Evolutionary conservation across 331 rosid genomes (phyloP), one percentile per base, ranked within the genome.

Genomic region (Malus hybrid): DNA sequence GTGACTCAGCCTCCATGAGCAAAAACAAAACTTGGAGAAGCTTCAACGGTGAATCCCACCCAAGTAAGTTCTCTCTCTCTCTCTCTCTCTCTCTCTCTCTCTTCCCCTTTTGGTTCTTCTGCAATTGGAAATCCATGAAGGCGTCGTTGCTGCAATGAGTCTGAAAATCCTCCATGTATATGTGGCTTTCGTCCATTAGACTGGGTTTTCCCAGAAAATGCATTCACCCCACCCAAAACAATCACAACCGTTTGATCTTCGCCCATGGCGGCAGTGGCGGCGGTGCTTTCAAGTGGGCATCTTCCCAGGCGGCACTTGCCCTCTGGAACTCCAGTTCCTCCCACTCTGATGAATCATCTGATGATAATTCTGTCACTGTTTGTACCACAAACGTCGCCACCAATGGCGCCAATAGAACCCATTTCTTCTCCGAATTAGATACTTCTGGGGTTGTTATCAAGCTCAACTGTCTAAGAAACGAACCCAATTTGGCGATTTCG

Each of bases 401-500:
- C 28, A 57, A 24, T n/a, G 20, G 5, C 44, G 8, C 28, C 65
- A 65, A 18, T 10, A 16, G 36, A 16, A 22, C 2, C n/a, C 8
- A 32, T 36, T 59, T 22, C 18, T 29, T 69, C 36, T 18, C 31
- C 18, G 55, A 71, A 10, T 65, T 48, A 18, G 79, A 77, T 46
- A 79, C 90, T 6, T 69, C 61, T 55, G 69, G 76, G 57, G 86
- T 86, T 46, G 74, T 83, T 57, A 80, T 73, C 78, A 81, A 63
- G 16, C 82, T 90, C 6, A 80, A 81, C 15, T 14, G 65, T 67
- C 71, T 82, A 3, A 82, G 20, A 54, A 70, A 19, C 19, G 50
- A 87, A 69, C 95, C 96, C 55, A 20, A 74, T 27, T 63, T 32
- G 54, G 96, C 91, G 7, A 32, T 83, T 54, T 81, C 86, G 13